phyloP scores from a whole-genome alignment of 2,329 filamentous ascomycete genomes.

The Scorias spongiosa region DNA sequence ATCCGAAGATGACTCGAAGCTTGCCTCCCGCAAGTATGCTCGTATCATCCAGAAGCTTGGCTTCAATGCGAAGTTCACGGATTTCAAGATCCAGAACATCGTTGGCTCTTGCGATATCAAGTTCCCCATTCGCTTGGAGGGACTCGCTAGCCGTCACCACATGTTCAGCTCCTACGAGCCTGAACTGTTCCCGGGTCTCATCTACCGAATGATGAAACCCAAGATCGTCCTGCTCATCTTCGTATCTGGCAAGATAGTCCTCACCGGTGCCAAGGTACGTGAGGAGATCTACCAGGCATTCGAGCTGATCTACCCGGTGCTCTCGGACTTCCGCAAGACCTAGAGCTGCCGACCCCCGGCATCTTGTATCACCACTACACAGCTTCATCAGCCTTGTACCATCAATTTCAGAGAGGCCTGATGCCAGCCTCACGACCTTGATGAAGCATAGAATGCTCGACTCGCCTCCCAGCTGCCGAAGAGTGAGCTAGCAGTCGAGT shows the following conservation, averaged over 20 bases:
- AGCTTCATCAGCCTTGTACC: conserved; percentile 10
- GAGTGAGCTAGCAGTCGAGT: not conserved
- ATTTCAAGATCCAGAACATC: conserved; percentile 99
- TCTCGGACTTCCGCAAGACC: conserved; percentile 39
- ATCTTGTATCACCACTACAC: conserved; percentile 15
- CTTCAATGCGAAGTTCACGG: conserved; percentile 98
- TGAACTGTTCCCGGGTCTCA: conserved; percentile 94
- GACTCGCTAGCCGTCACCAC: conserved; percentile 90
- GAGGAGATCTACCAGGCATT: conserved; percentile 97
- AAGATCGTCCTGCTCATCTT: conserved; percentile 98
- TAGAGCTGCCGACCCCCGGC: conserved; percentile 9
- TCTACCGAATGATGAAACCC: conserved; percentile 99
- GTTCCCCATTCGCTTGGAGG: conserved; percentile 94
- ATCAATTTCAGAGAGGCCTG: conserved; percentile 13
- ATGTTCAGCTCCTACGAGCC: conserved; percentile 99
- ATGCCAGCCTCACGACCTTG: conserved; percentile 13
- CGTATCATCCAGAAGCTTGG: conserved; percentile 99
- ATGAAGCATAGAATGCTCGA: conserved; percentile 1
- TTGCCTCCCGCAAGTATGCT: conserved; percentile 92
- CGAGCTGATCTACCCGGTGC: conserved; percentile 91
- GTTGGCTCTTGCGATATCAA: conserved; percentile 98
- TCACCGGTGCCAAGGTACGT: conserved; percentile 92
- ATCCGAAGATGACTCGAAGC: conserved; percentile 93
- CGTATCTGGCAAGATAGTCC: conserved; percentile 93
- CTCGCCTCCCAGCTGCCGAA: conserved; percentile 3